Conservation (phyloP, 1,139 yeast genomes). For the Candida neerlandica region DNA sequence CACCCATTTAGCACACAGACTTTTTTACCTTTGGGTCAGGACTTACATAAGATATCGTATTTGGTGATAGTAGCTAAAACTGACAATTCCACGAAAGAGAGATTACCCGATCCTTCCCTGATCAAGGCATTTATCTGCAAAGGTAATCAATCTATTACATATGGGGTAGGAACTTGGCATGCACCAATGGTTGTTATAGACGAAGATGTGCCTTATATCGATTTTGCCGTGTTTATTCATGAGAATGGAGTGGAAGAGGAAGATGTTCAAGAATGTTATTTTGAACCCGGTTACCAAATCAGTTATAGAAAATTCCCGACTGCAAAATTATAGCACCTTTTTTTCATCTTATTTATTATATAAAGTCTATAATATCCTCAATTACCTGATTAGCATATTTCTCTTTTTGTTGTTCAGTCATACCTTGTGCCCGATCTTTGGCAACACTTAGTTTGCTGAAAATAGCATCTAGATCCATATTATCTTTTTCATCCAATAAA, state of each 20-base stretch:
- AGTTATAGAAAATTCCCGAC: constrained; percentile 21
- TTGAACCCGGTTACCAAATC: constrained; percentile 60
- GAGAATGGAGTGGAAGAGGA: constrained; percentile 80
- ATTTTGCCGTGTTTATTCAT: constrained; percentile 83
- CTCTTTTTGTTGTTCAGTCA: constrained; percentile 29
- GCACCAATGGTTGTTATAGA: constrained; percentile 90
- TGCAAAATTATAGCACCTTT: constrained; percentile 18
- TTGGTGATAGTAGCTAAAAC: constrained; percentile 80
- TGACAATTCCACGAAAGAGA: constrained; percentile 36
- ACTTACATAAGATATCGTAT: constrained; percentile 52
- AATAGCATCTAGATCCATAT: constrained; percentile 29
- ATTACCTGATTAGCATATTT: constrained; percentile 36
- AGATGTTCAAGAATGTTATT: constrained; percentile 80
- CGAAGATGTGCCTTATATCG: constrained; percentile 53
- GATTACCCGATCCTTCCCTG: constrained; percentile 61
- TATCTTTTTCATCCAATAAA: constrained; percentile 20
- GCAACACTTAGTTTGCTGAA: constrained; percentile 34
- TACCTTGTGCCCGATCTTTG: constrained; percentile 25
- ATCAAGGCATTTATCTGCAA: constrained; percentile 70
- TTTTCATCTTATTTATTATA: constrained; percentile 19
- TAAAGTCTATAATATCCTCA: constrained; percentile 40
- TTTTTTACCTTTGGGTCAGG: constrained; percentile 83
- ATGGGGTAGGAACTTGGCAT: constrained; percentile 73
- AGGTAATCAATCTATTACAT: constrained; percentile 89
- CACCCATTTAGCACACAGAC: constrained; percentile 93